These are phyloP conservation scores for Trichoderma sp. DNA, from an alignment of 2,329 filamentous ascomycete species.

Conservation along the genomic window DNA sequence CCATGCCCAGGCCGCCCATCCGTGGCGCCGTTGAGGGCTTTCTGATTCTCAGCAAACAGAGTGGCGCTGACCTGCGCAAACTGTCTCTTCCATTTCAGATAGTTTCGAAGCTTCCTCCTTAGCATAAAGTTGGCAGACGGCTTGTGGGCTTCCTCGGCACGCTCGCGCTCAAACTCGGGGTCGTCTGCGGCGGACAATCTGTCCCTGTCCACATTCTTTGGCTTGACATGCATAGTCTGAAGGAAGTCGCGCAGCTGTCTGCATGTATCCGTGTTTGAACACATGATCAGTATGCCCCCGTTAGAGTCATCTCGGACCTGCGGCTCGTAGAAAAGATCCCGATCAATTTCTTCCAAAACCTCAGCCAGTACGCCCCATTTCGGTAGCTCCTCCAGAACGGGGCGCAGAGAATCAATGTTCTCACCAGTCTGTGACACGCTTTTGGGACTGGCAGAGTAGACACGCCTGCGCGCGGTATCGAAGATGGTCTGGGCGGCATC, in stretches of 20 bases:
- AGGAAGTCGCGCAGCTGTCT: slow-evolving; percentile 88
- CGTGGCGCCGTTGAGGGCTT: slow-evolving; percentile 67
- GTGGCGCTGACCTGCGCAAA: slow-evolving; percentile 82
- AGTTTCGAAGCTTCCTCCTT: slow-evolving; percentile 81
- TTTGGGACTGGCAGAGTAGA: slow-evolving; percentile 73
- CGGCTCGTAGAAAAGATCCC: slow-evolving; percentile 83
- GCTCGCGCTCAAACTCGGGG: slow-evolving; percentile 49
- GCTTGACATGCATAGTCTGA: slow-evolving; percentile 81
- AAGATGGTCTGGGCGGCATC: slow-evolving; percentile 96
- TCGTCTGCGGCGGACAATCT: slow-evolving; percentile 33
- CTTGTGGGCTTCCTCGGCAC: slow-evolving; percentile 57
- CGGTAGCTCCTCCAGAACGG: slow-evolving; percentile 89
- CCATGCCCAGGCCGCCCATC: slow-evolving; percentile 54
- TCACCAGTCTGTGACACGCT: slow-evolving; percentile 49
- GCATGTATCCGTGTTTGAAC: slow-evolving; percentile 81
- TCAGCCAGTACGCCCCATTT: slow-evolving; percentile 93
- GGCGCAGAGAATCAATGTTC: slow-evolving; percentile 65
- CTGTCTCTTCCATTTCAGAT: slow-evolving; percentile 86
- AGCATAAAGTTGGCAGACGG: slow-evolving; percentile 86
- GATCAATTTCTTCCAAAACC: slow-evolving; percentile 89
- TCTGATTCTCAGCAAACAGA: slow-evolving; percentile 79
- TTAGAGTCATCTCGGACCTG: slow-evolving; percentile 78
- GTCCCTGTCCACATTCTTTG: slow-evolving; percentile 47
- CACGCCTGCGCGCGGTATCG: slow-evolving; percentile 81
- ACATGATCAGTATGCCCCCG: slow-evolving; percentile 95